Percentiles rank a stretch among this genome's conserved stretches.
phyloP scores from a whole-genome alignment of 2,329 filamentous ascomycete species.

The Pseudopyricularia javanii region DNA sequence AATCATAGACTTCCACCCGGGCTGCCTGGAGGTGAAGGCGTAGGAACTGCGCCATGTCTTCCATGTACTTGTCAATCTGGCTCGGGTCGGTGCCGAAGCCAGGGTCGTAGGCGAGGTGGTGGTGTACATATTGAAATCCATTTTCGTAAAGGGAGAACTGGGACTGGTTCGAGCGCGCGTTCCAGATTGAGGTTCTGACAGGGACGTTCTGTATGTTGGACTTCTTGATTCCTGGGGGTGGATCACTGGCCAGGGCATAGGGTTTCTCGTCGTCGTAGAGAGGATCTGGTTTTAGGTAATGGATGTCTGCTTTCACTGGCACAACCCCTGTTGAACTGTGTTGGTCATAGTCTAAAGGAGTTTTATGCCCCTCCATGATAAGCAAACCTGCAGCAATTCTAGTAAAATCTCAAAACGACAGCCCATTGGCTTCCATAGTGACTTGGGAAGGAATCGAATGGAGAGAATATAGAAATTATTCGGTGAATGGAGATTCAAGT shows the following conservation, averaged over 20 bases:
- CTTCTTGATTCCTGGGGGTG: neutral
- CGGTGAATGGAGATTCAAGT: too few relatives aligned
- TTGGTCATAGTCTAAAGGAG: too few relatives aligned
- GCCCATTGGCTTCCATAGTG: too few relatives aligned
- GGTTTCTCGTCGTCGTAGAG: neutral
- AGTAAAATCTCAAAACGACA: too few relatives aligned
- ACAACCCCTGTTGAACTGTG: too few relatives aligned
- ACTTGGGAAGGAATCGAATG: too few relatives aligned
- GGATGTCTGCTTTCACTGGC: neutral
- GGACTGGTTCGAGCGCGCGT: neutral
- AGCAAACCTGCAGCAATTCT: too few relatives aligned
- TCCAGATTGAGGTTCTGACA: neutral
- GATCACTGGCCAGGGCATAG: neutral
- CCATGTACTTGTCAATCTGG: neutral
- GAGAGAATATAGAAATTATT: too few relatives aligned
- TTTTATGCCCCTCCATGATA: too few relatives aligned
- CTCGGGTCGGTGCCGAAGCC: neutral
- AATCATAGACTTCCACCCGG: neutral
- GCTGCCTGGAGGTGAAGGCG: neutral
- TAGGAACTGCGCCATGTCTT: neutral
- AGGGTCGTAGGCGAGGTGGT: neutral
- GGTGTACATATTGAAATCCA: neutral
- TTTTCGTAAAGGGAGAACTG: neutral
- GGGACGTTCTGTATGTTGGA: neutral
- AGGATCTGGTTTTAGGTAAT: neutral